A percentile compares a stretch with the other conserved stretches of the same genome.
Conservation (phyloP, 2,329 filamentous ascomycete species). For the Periconia digitata region DNA sequence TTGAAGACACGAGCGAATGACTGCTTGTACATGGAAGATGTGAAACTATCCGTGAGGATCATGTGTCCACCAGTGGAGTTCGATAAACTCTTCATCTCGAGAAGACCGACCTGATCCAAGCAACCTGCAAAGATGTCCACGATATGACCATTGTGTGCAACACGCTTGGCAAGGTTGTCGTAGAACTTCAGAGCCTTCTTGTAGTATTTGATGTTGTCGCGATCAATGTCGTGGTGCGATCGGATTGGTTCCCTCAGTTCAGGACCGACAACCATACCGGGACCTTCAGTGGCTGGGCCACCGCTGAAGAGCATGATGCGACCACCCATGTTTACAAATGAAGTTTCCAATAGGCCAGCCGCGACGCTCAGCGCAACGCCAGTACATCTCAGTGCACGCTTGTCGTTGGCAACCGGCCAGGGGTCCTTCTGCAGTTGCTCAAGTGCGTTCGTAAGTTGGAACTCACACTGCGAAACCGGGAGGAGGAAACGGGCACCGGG, state of each 20-base stretch:
- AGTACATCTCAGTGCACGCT: slow-evolving; percentile 86
- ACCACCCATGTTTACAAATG: slow-evolving; percentile 92
- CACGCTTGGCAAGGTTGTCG: slow-evolving; percentile 88
- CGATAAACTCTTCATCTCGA: slow-evolving; percentile 97
- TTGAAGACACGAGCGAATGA: slow-evolving; percentile 97
- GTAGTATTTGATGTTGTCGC: slow-evolving; percentile 99
- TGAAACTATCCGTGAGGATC: slow-evolving; percentile 97
- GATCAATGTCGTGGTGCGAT: slow-evolving; percentile 97
- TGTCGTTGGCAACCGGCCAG: slow-evolving; percentile 94
- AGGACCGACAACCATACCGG: slow-evolving; percentile 93
- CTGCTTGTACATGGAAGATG: slow-evolving; percentile 98
- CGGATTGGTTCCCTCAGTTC: slow-evolving; percentile 95
- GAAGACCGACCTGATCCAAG: slow-evolving; percentile 91
- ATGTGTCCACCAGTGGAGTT: slow-evolving; percentile 98
- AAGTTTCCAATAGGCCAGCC: slow-evolving; percentile 86
- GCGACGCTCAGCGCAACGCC: slow-evolving; percentile 96
- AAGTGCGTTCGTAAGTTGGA: slow-evolving; percentile 92
- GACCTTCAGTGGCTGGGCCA: slow-evolving; percentile 91
- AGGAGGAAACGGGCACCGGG: slow-evolving; percentile 88
- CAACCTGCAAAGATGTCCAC: slow-evolving; percentile 98
- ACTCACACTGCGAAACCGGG: slow-evolving; percentile 93
- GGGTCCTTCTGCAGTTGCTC: slow-evolving; percentile 96
- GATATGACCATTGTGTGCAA: slow-evolving; percentile 94
- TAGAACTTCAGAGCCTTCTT: slow-evolving; percentile 99
- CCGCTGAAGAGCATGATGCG: slow-evolving; percentile 98